Evolutionary conservation across 192 early-diverging fungal species (phyloP).

Genomic region (Chytriomyces sp.): DNA sequence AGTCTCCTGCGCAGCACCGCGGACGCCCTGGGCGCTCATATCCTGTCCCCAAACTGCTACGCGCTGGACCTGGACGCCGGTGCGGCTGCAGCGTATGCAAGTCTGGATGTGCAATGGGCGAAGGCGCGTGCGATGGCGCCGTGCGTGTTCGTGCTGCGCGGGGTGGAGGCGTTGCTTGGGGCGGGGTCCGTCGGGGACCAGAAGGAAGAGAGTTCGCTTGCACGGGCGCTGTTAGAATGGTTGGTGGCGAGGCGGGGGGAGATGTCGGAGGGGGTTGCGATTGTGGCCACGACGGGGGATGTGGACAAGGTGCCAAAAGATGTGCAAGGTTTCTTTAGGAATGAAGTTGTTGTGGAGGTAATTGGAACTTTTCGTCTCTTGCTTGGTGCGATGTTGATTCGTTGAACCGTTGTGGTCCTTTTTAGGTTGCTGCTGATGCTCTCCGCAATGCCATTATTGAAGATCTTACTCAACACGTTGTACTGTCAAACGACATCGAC

Average conservation of each 20-base stretch:
- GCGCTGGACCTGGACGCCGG: conserved; percentile 78
- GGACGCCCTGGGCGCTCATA: conserved; percentile 73
- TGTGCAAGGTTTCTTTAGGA: conserved; percentile 76
- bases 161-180: conserved; percentile 76
- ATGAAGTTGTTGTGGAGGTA: conserved; percentile 74
- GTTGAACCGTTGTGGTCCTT: not conserved
- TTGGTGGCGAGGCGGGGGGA: conserved; percentile 26
- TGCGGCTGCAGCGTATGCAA: conserved; percentile 71
- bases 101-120: conserved; percentile 74
- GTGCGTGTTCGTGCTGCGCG: conserved; percentile 77
- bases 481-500: conserved; percentile 77
- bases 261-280: conserved; percentile 54
- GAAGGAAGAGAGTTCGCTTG: conserved; percentile 26
- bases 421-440: conserved; percentile 45
- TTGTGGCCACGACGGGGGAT: conserved; percentile 75
- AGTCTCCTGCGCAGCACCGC: conserved; percentile 66
- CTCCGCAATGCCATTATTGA: conserved; percentile 48
- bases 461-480: conserved; percentile 54
- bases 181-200: conserved; percentile 57
- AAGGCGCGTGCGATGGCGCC: conserved; percentile 77
- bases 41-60: conserved; percentile 75
- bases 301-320: conserved; percentile 78
- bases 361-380: not conserved
- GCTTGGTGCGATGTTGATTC: not conserved
- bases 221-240: not conserved